phyloP scores from a whole-genome alignment of 2,329 filamentous ascomycete genomes.

The Leptographium radiaticola region DNA sequence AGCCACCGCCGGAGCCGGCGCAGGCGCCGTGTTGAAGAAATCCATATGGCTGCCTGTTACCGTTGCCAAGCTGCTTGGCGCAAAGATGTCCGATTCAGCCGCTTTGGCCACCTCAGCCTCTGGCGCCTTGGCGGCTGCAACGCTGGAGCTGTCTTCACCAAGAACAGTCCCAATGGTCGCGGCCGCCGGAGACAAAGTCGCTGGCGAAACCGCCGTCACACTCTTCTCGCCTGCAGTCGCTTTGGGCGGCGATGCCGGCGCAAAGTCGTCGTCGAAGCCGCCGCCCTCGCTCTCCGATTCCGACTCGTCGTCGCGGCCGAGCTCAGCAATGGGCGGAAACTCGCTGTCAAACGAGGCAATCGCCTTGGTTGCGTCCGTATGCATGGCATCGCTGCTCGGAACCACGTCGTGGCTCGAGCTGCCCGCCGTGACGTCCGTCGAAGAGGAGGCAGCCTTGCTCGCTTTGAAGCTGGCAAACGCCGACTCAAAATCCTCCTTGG shows the following conservation, averaged over 20 bases:
- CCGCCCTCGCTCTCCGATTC: conserved; percentile 70
- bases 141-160: neutral
- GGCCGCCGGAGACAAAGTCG: neutral
- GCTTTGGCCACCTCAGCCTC: neutral
- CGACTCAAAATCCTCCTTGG: conserved; percentile 73
- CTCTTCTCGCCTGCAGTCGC: conserved; percentile 4
- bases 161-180: neutral
- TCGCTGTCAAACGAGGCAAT: conserved; percentile 54
- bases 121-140: neutral
- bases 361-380: conserved; percentile 25
- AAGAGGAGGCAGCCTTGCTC: conserved; percentile 13
- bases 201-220: neutral
- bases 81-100: neutral
- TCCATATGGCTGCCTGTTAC: too few relatives aligned
- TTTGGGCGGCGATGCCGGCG: conserved; percentile 50
- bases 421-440: neutral
- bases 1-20: neutral
- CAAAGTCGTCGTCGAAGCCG: conserved; percentile 93
- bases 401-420: neutral
- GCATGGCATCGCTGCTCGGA: conserved; percentile 23
- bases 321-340: conserved; percentile 85
- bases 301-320: conserved; percentile 64
- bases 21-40: neutral
- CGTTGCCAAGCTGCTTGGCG: too few relatives aligned
- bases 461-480: conserved; percentile 66